Evolutionary conservation across 495 filamentous ascomycete genomes (phyloP), one percentile per base, ranked within the genome.

Genomic region (Annulohypoxylon bovei): DNA sequence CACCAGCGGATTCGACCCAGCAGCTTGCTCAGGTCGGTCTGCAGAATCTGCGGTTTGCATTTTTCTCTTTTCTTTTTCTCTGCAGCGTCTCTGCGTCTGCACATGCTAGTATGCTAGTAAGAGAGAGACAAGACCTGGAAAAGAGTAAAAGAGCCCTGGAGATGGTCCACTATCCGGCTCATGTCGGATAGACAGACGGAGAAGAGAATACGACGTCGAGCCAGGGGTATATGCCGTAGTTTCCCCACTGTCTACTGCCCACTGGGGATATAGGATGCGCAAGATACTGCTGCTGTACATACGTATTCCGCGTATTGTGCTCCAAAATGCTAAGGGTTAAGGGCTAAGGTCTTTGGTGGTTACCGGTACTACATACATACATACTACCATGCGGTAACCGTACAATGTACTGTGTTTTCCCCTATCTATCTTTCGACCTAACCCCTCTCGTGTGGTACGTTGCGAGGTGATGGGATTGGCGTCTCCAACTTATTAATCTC

Each of bases 371-470:
- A 42, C 39, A 42, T 18, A 6, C 39, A 7, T 27, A 27, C 22
- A 25, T 62, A 49, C 61, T 63, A 67, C 57, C 68, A 69, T 66
- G 44, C 60, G 47, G 65, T 65, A 61, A 68, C 65, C 55, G 56
- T 65, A 39, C 40, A 50, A 16, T 35, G 20, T 49, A 50, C 16
- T 35, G 20, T 49, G 42, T 25, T 50, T 32, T 37, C 42, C 25
- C 57, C 11, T 52, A 4, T 40, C 18, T 37, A 47, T 53, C 65
- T 64, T 42, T 68, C 32, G 32, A 62, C 59, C 42, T 61, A 55
- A 46, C 69, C 61, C 63, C 69, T 73, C 62, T 65, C 56, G 58
- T 68, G 75, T 75, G 69, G 68, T 28, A 73, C 75, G 62, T 72
- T 70, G 52, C 70, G 25, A 60, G 52, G 18, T 47, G 37, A 73